Conservation (phyloP, 169 alveolate species). For the Plasmodium adleri region DNA sequence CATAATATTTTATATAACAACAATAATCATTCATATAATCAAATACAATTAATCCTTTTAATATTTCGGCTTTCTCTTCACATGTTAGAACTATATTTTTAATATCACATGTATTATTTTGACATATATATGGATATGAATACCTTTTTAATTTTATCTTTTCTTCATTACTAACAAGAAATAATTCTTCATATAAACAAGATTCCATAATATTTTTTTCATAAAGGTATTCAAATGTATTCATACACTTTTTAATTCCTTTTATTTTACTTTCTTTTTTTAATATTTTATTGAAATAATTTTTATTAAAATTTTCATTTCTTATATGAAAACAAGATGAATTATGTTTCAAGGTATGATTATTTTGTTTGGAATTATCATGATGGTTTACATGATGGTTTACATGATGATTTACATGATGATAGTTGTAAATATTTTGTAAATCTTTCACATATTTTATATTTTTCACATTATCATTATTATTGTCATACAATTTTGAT, state of each 20-base stretch:
- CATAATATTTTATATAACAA: slow-evolving; percentile 75
- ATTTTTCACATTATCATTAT: no score
- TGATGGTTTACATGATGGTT: no score
- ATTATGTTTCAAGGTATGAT: no score
- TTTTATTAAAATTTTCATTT: no score
- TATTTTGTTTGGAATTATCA: no score
- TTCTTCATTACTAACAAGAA: slow-evolving; percentile 21
- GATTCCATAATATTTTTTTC: slow-evolving; percentile 26
- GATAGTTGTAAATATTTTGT: no score
- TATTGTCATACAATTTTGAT: no score
- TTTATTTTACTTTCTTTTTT: slow-evolving; percentile 8
- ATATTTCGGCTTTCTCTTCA: slow-evolving; percentile 45
- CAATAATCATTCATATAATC: slow-evolving; percentile 55
- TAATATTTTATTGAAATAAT: not conserved
- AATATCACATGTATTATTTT: not conserved
- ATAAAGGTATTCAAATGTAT: slow-evolving; percentile 15
- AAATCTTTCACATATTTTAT: no score
- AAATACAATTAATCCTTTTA: slow-evolving; percentile 34
- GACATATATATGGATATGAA: no score
- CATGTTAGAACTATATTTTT: slow-evolving; percentile 19
- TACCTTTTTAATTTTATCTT: not conserved
- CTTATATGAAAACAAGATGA: no score
- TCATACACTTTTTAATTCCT: slow-evolving; percentile 4
- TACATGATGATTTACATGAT: no score
- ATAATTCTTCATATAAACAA: slow-evolving; percentile 29